These are phyloP conservation scores for Pterocarpus macrocarpus DNA, from an alignment of 306 rosid species.

Conservation along the genomic window DNA sequence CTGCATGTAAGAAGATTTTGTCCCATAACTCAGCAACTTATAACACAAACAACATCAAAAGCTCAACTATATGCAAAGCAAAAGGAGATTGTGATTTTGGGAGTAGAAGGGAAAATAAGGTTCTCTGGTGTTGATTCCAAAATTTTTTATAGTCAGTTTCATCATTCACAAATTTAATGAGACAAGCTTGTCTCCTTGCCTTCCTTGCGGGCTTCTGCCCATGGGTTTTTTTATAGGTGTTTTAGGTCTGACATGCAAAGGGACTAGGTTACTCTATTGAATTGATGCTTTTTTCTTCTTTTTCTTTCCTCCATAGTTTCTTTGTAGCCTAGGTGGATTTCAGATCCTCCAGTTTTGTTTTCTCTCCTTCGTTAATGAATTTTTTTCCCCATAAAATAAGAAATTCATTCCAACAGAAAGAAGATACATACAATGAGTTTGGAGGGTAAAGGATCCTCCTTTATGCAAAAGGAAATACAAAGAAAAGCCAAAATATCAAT, in stretches of 20 bases:
- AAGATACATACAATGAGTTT: neutral
- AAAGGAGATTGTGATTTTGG: neutral
- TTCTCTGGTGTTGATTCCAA: neutral
- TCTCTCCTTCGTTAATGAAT: neutral
- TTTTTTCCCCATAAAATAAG: neutral
- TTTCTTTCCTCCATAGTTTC: neutral
- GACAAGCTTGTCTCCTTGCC: neutral
- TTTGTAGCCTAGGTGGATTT: neutral
- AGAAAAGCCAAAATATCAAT: neutral
- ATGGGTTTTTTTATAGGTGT: no score
- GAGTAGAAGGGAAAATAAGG: neutral
- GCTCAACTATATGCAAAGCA: slow-evolving; percentile 30
- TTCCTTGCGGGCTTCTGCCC: no score
- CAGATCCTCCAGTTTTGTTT: neutral
- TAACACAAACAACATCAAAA: slow-evolving; percentile 9
- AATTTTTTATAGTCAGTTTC: neutral
- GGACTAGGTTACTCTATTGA: neutral
- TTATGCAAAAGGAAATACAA: neutral
- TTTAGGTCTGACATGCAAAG: neutral
- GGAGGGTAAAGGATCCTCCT: neutral
- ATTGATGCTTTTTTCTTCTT: neutral
- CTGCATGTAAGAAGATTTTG: slow-evolving; percentile 1
- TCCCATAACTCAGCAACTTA: slow-evolving; percentile 22
- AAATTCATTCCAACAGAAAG: neutral
- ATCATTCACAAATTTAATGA: neutral